Conservation (phyloP, 495 filamentous ascomycete species). For the Trichoderma gamsii region DNA sequence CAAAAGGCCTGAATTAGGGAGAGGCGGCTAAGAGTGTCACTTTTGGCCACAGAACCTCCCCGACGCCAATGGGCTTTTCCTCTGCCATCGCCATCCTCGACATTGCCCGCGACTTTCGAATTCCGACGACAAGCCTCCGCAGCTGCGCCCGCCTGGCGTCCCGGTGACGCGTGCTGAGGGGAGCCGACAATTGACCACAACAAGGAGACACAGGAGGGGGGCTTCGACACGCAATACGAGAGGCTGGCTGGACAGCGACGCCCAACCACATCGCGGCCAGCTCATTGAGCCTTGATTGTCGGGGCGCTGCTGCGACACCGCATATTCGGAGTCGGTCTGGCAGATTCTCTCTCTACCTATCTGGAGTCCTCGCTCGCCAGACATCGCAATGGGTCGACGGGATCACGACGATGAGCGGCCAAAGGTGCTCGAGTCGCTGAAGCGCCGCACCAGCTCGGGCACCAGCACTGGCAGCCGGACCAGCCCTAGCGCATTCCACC, state of each 20-base stretch:
- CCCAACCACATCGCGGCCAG: neutral
- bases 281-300: neutral
- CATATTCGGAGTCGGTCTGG: neutral
- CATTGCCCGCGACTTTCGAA: neutral
- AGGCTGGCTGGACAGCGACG: neutral
- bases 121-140: neutral
- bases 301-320: neutral
- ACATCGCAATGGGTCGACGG: neutral
- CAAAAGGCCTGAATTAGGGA: neutral
- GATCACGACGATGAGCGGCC: neutral
- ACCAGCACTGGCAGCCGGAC: neutral
- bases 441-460: slow-evolving; percentile 3
- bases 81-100: neutral
- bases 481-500: neutral
- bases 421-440: neutral
- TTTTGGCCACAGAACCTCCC: no score
- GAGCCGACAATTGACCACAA: slow-evolving; percentile 2
- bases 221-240: neutral
- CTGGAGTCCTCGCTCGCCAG: neutral
- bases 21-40: neutral
- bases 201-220: neutral
- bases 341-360: neutral
- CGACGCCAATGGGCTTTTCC: neutral
- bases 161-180: slow-evolving; percentile 11
- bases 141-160: slow-evolving; percentile 1